Evolutionary conservation across 345 rosid genomes (phyloP).

Genomic region (Linum usitatissimum): DNA sequence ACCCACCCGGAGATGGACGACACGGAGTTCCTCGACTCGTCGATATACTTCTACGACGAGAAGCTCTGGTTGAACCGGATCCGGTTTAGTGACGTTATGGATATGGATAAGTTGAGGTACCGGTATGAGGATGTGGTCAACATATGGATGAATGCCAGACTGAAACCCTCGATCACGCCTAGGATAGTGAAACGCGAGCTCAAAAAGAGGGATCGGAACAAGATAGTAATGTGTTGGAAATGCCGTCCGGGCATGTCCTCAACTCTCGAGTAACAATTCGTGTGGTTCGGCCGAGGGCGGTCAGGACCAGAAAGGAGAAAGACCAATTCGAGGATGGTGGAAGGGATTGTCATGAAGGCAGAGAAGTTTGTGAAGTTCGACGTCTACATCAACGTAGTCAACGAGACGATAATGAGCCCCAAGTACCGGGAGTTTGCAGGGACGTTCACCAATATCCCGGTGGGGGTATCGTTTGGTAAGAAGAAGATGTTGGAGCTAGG

Average conservation of each 20-base stretch:
- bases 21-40: conserved; percentile 2
- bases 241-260: background rate
- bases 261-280: background rate
- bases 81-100: background rate
- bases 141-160: background rate
- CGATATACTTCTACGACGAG: background rate
- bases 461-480: background rate
- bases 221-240: background rate
- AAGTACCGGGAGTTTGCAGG: background rate
- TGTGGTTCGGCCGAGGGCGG: background rate
- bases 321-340: background rate
- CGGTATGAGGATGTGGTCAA: background rate
- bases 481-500: background rate
- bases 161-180: background rate
- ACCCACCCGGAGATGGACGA: background rate
- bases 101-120: background rate
- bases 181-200: background rate
- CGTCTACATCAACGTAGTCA: background rate
- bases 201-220: background rate
- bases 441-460: background rate
- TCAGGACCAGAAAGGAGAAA: background rate
- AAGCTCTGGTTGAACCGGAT: background rate
- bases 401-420: background rate
- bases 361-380: background rate
- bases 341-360: background rate